Evolutionary conservation across 306 rosid species (phyloP), one percentile per base, ranked within the genome.

Genomic region (Prunus padus): DNA sequence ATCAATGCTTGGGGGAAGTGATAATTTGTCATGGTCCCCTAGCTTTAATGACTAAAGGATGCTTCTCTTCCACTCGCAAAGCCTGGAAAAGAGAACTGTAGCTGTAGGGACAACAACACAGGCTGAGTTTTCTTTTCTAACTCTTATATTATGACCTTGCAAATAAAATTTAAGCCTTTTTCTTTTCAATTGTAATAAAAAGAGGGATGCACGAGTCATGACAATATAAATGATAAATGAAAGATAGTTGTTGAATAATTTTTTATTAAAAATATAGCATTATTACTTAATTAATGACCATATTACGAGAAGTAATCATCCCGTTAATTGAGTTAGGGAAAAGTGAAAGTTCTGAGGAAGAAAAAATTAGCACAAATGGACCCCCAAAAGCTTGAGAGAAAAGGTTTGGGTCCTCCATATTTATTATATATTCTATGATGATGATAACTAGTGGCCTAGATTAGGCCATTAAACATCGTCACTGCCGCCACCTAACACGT

Each of bases 1-100:
- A 44, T 66, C 18, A 12, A 45, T 16, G 28, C 6, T 69, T 7
- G 5, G 25, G 59, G 20, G 63, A 54, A 54, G 67, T 47, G 60
- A 64, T 60, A 50, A 30, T 63, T 79, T 59, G 76, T 44, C 73
- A 33, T 69, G 80, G 73, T 80, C 80, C 84, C 62, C 45, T 45
- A 0, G 18, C 71, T 66, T 77, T 74, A 68, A 62, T 73, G 5
- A 64, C 65, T 13, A 51, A 59, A 74, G n/a, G 23, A 50, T 25
- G 60, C 68, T 40, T 46, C 61, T 50, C 69, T 65, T 70, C 77
- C 73, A 52, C 66, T 14, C 5, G 57, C 44, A 67, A 55, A 45
- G 54, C 26, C 64, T 4, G 12, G 28, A 19, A 69, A 31, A 62
- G 3, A 11, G 16, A 11, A 54, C 69, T 20, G 77, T 30, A 28